These are phyloP conservation scores for Besnoitia besnoiti DNA, from an alignment of 169 alveolate species.

Conservation along the genomic window DNA sequence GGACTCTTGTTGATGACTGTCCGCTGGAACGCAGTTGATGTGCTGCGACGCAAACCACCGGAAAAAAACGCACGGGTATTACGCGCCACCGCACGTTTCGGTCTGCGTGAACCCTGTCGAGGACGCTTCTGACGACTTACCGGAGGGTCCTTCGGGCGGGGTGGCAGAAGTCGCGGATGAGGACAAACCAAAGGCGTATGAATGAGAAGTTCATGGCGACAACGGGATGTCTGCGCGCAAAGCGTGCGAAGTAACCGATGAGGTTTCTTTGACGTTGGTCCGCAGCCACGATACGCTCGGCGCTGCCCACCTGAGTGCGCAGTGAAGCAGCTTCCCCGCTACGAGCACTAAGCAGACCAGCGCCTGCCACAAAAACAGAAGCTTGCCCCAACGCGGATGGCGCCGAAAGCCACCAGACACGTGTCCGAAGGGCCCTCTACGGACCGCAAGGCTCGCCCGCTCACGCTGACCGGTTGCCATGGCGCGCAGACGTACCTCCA, in stretches of 20 bases:
- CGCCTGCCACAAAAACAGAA: too few relatives aligned
- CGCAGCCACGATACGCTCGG: too few relatives aligned
- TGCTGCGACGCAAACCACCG: not conserved
- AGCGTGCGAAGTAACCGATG: not conserved
- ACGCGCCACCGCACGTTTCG: not conserved
- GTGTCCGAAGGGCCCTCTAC: too few relatives aligned
- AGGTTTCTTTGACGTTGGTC: too few relatives aligned
- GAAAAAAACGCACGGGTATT: not conserved
- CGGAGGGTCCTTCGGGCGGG: constrained; percentile 57
- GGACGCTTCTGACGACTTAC: not conserved
- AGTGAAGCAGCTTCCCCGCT: too few relatives aligned
- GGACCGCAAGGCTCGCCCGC: too few relatives aligned
- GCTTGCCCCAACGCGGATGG: too few relatives aligned
- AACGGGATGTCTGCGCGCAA: constrained; percentile 53
- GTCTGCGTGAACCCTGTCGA: not conserved
- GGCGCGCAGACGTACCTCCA: constrained; percentile 36
- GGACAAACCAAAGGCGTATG: constrained; percentile 68
- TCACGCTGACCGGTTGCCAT: too few relatives aligned
- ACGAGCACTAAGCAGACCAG: too few relatives aligned
- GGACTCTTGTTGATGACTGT: not conserved
- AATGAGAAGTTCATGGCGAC: constrained; percentile 53
- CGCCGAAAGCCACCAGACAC: too few relatives aligned
- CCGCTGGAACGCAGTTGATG: not conserved
- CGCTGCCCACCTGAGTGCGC: too few relatives aligned
- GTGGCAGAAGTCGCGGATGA: constrained; percentile 63